phyloP scores from a whole-genome alignment of 352 stramenopile genomes.

The Phytophthora fragariaefolia region DNA sequence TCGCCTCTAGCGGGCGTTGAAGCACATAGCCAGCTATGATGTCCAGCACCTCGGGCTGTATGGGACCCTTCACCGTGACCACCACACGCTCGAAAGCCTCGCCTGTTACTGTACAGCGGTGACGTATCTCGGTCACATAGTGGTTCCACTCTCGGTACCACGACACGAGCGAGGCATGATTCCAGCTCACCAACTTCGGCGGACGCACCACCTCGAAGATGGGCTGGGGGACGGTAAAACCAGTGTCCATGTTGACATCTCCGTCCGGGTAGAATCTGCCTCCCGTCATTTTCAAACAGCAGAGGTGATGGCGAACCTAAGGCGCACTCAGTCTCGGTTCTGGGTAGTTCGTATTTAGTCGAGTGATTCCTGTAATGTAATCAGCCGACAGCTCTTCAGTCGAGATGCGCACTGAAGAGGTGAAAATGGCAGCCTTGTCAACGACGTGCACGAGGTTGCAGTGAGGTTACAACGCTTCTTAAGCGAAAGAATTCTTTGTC shows the following conservation, averaged over 20 bases:
- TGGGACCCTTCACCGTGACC: not conserved
- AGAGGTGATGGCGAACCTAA: not conserved
- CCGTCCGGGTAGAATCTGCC: not conserved
- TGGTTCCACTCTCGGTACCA: conserved; percentile 1
- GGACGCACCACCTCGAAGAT: not conserved
- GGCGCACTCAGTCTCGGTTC: not conserved
- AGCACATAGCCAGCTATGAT: not conserved
- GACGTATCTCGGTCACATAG: conserved; percentile 1
- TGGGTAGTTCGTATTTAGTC: not conserved
- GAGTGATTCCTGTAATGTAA: not conserved
- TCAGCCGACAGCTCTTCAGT: not conserved
- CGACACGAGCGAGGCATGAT: not conserved
- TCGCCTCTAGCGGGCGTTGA: not conserved
- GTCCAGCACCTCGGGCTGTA: not conserved
- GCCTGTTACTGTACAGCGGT: not conserved
- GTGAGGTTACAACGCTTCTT: not conserved
- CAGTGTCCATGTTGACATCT: not conserved
- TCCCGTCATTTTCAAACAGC: conserved; percentile 1
- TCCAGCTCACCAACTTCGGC: not conserved
- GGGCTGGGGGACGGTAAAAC: not conserved
- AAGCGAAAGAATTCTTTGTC: not conserved
- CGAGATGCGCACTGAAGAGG: conserved; percentile 1
- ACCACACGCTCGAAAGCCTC: not conserved
- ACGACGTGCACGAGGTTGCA: not conserved
- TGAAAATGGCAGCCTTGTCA: not conserved